Evolutionary conservation across 1,284 basidiomycete genomes (phyloP), one percentile per base, ranked within the genome.

Genomic region (Microbotryum scabiosae): DNA sequence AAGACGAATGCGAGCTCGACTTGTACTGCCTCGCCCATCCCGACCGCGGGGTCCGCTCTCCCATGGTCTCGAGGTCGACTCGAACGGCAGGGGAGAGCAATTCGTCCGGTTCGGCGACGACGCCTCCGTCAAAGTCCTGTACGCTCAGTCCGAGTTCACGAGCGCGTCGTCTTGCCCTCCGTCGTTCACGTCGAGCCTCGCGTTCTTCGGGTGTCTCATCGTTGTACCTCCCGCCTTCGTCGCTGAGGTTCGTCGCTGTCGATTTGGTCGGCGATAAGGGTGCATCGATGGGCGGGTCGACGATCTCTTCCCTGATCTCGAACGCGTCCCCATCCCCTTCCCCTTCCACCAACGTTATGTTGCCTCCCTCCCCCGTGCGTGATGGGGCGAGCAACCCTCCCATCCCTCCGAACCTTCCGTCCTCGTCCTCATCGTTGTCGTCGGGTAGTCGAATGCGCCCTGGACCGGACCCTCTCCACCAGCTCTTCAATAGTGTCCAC

Each of bases 401-500:
- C n/a, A 8, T 26, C 18, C 30, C 51, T 12, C 16, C 30, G 14
- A 14, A 8, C n/a, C 36, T 14, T 16, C 28, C 47, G 16, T 16
- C 36, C 2, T 47, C 48, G 10, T 9, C 54, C 18, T 65, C 65
- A 21, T 61, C 60, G 12, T 68, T 64, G 45, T 57, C 58, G 5
- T 65, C 61, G 3, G 45, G 46, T 7, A 68, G 51, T 6, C 64
- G 56, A 10, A 68, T 57, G 12, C 52, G 57, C 4, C 66, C 61
- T 1, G 36, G 30, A 18, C 26, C 28, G 14, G 20, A 36, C 45
- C 56, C 48, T 16, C 32, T 36, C 63, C 64, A 65, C 66, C 63
- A 68, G 47, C 63, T 63, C 51, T 60, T 61, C 45, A 65, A 32
- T 30, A 68, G 45, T 12, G 52, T 65, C 66, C 64, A 65, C 23